Evolutionary conservation across 305 asterid genomes (phyloP), one percentile per base, ranked within the genome.

Genomic region (Fraxinus nigra): DNA sequence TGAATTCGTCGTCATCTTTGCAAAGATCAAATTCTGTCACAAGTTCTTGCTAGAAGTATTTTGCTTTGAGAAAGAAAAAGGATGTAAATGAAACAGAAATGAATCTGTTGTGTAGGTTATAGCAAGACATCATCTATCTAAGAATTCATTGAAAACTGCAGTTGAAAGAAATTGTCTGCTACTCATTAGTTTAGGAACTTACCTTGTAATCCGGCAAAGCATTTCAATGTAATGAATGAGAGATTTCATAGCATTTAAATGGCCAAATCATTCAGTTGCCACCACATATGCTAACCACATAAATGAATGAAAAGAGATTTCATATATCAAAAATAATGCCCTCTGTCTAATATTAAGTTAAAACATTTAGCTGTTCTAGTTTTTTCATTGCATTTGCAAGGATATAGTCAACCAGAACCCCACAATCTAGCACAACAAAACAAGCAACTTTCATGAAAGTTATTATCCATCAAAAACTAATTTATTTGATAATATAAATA

Each of bases 1-100:
- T 95, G 88, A 93, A 95, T 82, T 91, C 90, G 67, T 93, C 94
- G 1, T 89, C 97, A 30, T 92, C 89, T 82, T 83, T 93, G 78
- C 94, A 80, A 20, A 90, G 97, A 85, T 93, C 98, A 1, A 92
- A 86, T 80, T 95, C 99, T 14, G 88, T 92, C 56, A 77, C 90
- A 9, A 92, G 92, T 80, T 88, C 95, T 72, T 88, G 92, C 78
- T 92, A 89, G 86, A n/a, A 18, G 67, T 56, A 56, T 56, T 56
- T 56, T 56, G 26, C 67, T n/a, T 56, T 3, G 26, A 56, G 67
- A 28, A 34, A 70, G 5, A 43, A 1, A 18, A 77, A 24, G 43
- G 22, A 24, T 82, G 83, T 82, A 83, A 79, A 84, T 46, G 37
- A 34, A 43, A 70, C 74, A 81, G 51, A 67, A 69, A 67, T 61